A percentile compares a stretch with the other conserved stretches of the same genome.
Conservation (phyloP, 495 filamentous ascomycete species). For the Penicillium bialowiezense region DNA sequence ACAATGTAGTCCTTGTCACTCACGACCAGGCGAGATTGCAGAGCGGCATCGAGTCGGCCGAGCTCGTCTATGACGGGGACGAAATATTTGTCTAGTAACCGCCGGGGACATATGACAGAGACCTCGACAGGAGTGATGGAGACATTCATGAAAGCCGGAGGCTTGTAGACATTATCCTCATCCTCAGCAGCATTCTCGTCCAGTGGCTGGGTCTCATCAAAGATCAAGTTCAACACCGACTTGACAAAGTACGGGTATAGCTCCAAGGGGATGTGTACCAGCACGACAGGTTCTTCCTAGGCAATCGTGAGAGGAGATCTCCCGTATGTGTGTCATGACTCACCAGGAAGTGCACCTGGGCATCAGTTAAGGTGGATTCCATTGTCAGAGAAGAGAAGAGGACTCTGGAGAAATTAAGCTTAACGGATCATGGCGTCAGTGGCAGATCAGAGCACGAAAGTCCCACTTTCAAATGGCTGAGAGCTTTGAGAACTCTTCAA, state of each 20-base stretch:
- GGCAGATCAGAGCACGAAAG: not conserved
- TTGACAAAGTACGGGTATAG: conserved; percentile 81
- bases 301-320: no score
- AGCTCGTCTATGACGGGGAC: conserved; percentile 58
- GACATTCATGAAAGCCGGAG: conserved; percentile 85
- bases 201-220: conserved; percentile 53
- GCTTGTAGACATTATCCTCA: conserved; percentile 35
- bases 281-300: conserved; percentile 81
- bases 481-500: no score
- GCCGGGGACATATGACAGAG: conserved; percentile 81
- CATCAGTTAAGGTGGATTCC: conserved; percentile 45
- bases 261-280: conserved; percentile 87
- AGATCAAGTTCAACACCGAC: conserved; percentile 78
- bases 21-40: conserved; percentile 59
- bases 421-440: conserved; percentile 13
- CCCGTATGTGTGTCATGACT: no score
- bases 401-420: conserved; percentile 6
- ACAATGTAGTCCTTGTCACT: conserved; percentile 82
- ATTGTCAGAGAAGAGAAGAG: not conserved
- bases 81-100: conserved; percentile 71
- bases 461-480: no score
- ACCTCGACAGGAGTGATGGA: conserved; percentile 91
- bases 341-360: conserved; percentile 56
- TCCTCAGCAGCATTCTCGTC: conserved; percentile 14
- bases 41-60: conserved; percentile 24